phyloP scores from a whole-genome alignment of 345 rosid genomes.

The Populus euphratica region DNA sequence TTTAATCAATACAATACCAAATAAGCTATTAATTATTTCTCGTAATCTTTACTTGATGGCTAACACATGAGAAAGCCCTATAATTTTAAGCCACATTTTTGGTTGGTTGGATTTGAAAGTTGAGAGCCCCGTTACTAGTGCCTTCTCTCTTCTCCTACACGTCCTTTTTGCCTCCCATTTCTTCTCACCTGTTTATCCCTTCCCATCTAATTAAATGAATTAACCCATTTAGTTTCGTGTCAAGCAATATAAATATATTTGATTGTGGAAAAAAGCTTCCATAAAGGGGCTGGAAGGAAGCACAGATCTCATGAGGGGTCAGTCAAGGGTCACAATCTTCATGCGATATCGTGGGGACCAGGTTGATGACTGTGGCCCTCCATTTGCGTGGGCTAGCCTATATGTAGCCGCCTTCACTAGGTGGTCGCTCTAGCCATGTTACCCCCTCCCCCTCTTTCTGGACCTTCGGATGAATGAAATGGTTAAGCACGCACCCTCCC shows the following conservation, averaged over 20 bases:
- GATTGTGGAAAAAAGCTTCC: slow-evolving; percentile 7
- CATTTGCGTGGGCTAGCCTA: not conserved
- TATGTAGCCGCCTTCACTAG: not conserved
- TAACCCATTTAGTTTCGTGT: not conserved
- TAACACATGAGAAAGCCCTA: slow-evolving; percentile 37
- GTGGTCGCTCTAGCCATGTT: not conserved
- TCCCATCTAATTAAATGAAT: not conserved
- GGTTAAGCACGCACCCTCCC: not conserved
- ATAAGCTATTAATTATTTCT: slow-evolving; percentile 30
- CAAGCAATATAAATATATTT: not conserved
- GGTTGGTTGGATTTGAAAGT: slow-evolving; percentile 10
- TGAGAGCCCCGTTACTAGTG: slow-evolving; percentile 13
- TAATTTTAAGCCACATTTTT: slow-evolving; percentile 42
- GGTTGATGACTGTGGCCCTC: not conserved
- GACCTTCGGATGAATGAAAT: too few species aligned
- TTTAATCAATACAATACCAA: too few species aligned
- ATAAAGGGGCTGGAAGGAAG: slow-evolving; percentile 22
- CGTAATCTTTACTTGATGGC: slow-evolving; percentile 51
- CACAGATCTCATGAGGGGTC: slow-evolving; percentile 11
- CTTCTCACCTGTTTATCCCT: slow-evolving; percentile 1
- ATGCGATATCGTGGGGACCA: slow-evolving; percentile 36
- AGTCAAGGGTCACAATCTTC: slow-evolving; percentile 37
- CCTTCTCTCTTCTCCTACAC: not conserved
- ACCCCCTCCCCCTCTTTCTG: too few species aligned
- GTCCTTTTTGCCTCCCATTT: not conserved